Base-by-base conservation (phyloP, 768 basidiomycete genomes). In the Collybia sordida region DNA sequence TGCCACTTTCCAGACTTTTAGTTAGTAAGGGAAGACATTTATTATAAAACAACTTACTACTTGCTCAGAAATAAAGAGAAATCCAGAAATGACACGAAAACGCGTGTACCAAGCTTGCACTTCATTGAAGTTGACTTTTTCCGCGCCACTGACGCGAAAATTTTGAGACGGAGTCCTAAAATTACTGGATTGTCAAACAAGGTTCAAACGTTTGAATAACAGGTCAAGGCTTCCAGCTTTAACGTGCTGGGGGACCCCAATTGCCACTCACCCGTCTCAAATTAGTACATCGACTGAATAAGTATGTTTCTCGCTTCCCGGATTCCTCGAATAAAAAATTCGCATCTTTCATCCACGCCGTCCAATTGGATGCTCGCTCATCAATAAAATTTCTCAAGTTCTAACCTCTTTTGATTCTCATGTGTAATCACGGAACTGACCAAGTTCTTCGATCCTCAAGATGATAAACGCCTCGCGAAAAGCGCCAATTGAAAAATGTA, bases 321-420 rank as follows among this genome's bases (percentile, higher is more conserved):
- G 19, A 19, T 8, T 4, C n/a, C n/a, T n/a, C n/a, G n/a, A n/a
- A n/a, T n/a, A n/a, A n/a, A n/a, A n/a, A n/a, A n/a, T n/a, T n/a
- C n/a, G n/a, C n/a, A n/a, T n/a, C 60, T 69, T 72, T 89, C 90
- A 91, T 91, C 90, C 91, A 92, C 90, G 92, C 92, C 91, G 88
- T 90, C 90, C 60, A 81, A 92, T 75, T 77, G 69, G 65, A 57
- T 55, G 52, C 63, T n/a, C n/a, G n/a, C 70, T 71, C 68, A 69
- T 65, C 58, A 58, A 79, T 85, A 81, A 73, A 86, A 85, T 50
- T 53, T 42, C 59, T 41, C 45, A 54, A 42, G 51, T 42, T 55
- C 58, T 45, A 47, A 25, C 4, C 53, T 31, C 22, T 53, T 41
- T 42, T 49, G 18, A 43, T 45, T 49, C 59, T 49, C 9, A 23